Evolutionary conservation across 768 basidiomycete species (phyloP).

Genomic region (Tylopilus rubrobrunneus): DNA sequence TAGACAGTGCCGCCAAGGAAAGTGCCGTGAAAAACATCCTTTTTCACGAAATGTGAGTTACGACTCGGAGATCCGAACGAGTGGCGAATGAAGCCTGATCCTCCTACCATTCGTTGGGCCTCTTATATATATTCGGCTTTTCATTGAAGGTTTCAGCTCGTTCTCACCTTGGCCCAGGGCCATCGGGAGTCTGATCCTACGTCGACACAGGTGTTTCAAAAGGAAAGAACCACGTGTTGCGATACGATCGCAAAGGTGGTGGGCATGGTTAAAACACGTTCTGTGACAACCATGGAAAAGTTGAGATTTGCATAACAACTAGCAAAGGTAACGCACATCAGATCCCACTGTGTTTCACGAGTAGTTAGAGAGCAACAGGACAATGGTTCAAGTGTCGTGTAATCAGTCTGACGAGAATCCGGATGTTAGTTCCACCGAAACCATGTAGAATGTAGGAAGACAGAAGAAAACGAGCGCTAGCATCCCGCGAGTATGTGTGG

Average conservation of each 20-base stretch:
- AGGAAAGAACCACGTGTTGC: not conserved
- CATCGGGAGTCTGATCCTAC: no score
- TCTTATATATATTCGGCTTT: slow-evolving; percentile 2
- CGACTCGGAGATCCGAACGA: not conserved
- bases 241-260: not conserved
- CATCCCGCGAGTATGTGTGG: no score
- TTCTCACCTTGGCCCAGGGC: not conserved
- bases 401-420: no score
- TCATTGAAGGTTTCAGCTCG: not conserved
- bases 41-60: not conserved
- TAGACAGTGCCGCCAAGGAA: slow-evolving; percentile 3
- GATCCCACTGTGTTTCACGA: not conserved
- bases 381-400: not conserved
- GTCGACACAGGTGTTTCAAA: not conserved
- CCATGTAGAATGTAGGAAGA: no score
- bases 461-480: no score
- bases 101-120: not conserved
- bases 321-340: no score
- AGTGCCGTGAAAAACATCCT: slow-evolving; percentile 2
- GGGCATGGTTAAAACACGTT: not conserved
- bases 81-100: not conserved
- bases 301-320: no score
- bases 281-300: not conserved
- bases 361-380: not conserved
- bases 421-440: no score